These are phyloP conservation scores for Pythium oligandrum DNA, from an alignment of 352 stramenopile species.

Conservation along the genomic window DNA sequence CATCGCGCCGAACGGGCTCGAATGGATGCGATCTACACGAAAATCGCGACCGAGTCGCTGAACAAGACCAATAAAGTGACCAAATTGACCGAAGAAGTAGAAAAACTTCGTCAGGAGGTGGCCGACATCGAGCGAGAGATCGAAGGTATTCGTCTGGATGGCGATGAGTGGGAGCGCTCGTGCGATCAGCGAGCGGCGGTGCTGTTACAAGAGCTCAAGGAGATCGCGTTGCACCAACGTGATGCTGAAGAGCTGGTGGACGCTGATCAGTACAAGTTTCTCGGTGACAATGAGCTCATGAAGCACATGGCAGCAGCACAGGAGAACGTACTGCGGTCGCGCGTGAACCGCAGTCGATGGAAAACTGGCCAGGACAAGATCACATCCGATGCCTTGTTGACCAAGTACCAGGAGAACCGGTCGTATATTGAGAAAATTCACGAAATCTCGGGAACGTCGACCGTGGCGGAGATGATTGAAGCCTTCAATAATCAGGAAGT, in stretches of 20 bases:
- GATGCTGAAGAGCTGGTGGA: slow-evolving; percentile 48
- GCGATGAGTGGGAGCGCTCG: slow-evolving; percentile 53
- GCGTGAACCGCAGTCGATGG: slow-evolving; percentile 54
- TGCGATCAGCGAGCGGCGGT: slow-evolving; percentile 45
- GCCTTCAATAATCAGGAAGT: slow-evolving; percentile 81
- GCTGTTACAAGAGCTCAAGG: slow-evolving; percentile 67
- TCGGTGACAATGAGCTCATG: slow-evolving; percentile 74
- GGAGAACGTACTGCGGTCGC: slow-evolving; percentile 46
- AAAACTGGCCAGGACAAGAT: slow-evolving; percentile 68
- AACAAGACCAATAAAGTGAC: slow-evolving; percentile 51
- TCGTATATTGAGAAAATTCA: slow-evolving; percentile 81
- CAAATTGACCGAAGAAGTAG: slow-evolving; percentile 37
- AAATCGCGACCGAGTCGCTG: slow-evolving; percentile 57
- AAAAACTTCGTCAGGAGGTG: slow-evolving; percentile 56
- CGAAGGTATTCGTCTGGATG: slow-evolving; percentile 45
- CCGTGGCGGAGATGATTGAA: slow-evolving; percentile 79
- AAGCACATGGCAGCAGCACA: slow-evolving; percentile 43
- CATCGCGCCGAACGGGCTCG: slow-evolving; percentile 63
- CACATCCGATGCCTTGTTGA: slow-evolving; percentile 53
- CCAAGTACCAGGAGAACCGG: slow-evolving; percentile 78
- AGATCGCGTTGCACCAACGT: slow-evolving; percentile 54
- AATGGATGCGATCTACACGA: slow-evolving; percentile 75
- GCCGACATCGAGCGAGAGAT: slow-evolving; percentile 50
- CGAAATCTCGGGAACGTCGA: slow-evolving; percentile 71
- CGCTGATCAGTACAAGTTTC: slow-evolving; percentile 55